These are phyloP conservation scores for Hyaloperonospora brassicae DNA, from an alignment of 352 stramenopile species.

Conservation along the genomic window DNA sequence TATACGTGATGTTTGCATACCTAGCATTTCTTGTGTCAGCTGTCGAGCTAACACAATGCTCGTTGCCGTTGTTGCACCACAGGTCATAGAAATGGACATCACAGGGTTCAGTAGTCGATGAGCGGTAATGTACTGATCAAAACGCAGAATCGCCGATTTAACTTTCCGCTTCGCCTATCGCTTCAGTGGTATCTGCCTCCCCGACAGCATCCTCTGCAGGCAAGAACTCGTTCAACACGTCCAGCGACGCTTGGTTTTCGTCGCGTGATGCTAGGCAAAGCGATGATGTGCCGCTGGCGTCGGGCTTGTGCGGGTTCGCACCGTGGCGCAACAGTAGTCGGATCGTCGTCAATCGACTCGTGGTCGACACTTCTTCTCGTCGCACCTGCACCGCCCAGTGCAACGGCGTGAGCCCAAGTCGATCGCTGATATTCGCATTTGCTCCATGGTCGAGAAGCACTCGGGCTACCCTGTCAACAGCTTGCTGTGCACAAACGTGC, in stretches of 20 bases:
- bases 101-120: slow-evolving; percentile 72
- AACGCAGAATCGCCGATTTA: slow-evolving; percentile 8
- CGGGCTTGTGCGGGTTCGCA: slow-evolving; percentile 36
- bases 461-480: slow-evolving; percentile 44
- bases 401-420: slow-evolving; percentile 63
- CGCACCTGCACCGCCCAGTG: slow-evolving; percentile 80
- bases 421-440: slow-evolving; percentile 51
- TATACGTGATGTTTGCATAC: slow-evolving; percentile 23
- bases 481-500: slow-evolving; percentile 77
- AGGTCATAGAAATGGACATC: slow-evolving; percentile 69
- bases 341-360: slow-evolving; percentile 65
- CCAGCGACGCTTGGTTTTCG: slow-evolving; percentile 53
- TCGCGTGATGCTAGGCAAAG: slow-evolving; percentile 57
- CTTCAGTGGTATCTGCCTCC: slow-evolving; percentile 16
- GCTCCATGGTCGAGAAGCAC: slow-evolving; percentile 55
- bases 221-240: slow-evolving; percentile 52
- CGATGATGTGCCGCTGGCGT: slow-evolving; percentile 47
- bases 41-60: slow-evolving; percentile 2
- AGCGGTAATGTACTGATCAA: slow-evolving; percentile 2
- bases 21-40: neutral
- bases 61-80: slow-evolving; percentile 1
- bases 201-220: slow-evolving; percentile 15
- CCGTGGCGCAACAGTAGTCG: slow-evolving; percentile 52
- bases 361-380: slow-evolving; percentile 56
- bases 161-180: slow-evolving; percentile 15